These are phyloP conservation scores for Cladophialophora psammophila DNA, from an alignment of 2,329 filamentous ascomycete species.

Conservation along the genomic window DNA sequence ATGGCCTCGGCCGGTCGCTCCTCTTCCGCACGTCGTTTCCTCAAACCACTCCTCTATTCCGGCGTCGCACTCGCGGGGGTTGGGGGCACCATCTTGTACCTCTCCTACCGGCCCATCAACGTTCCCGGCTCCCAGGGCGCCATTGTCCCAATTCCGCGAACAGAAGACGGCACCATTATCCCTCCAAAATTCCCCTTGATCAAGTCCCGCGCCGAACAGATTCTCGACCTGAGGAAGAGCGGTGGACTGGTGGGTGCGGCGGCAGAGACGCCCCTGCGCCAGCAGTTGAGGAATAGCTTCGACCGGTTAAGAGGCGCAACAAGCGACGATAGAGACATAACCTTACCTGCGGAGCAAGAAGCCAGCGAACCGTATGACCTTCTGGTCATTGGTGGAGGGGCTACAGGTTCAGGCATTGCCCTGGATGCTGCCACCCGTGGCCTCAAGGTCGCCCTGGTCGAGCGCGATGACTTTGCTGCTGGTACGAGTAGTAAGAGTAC, in stretches of 20 bases:
- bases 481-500: conserved; percentile 88
- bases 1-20: conserved; percentile 32
- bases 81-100: conserved; percentile 63
- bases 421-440: conserved; percentile 81
- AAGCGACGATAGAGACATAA: conserved; percentile 35
- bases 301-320: conserved; percentile 36
- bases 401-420: conserved; percentile 80
- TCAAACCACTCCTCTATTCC: conserved; percentile 67
- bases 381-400: conserved; percentile 78
- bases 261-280: conserved; percentile 32
- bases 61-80: conserved; percentile 62
- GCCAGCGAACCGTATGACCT: conserved; percentile 73
- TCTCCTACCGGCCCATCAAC: conserved; percentile 68
- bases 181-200: conserved; percentile 61
- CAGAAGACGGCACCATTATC: conserved; percentile 64
- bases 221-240: conserved; percentile 59
- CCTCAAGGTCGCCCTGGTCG: conserved; percentile 79
- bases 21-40: conserved; percentile 51
- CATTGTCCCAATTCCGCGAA: conserved; percentile 67
- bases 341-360: conserved; percentile 36
- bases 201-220: conserved; percentile 60
- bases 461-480: conserved; percentile 81
- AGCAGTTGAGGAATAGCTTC: conserved; percentile 34
- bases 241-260: conserved; percentile 45
- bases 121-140: conserved; percentile 69